These are phyloP conservation scores for Edaphochlamys debaryana DNA, from an alignment of 139 green algal genomes.

Conservation along the genomic window DNA sequence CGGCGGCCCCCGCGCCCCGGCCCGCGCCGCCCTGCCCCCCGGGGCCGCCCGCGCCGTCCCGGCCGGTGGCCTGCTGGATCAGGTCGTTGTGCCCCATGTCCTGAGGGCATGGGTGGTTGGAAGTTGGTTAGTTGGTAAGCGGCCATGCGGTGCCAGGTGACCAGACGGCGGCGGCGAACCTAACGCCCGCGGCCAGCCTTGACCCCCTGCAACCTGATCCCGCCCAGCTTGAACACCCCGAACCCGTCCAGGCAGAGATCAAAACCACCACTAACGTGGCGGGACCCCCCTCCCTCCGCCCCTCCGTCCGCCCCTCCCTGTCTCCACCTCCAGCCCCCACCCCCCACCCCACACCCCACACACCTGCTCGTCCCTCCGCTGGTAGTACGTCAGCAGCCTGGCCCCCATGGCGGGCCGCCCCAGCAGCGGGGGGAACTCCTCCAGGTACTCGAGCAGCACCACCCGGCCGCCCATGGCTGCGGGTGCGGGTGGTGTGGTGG, in stretches of 20 bases:
- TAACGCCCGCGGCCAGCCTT: no score
- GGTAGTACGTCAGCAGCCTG: slow-evolving; percentile 32
- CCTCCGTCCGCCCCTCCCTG: no score
- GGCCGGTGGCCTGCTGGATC: background rate
- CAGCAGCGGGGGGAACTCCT: slow-evolving; percentile 82
- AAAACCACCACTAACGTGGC: no score
- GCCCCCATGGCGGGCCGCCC: slow-evolving; percentile 83
- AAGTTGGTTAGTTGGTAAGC: no score
- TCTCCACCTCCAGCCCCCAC: no score
- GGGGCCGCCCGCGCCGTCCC: background rate
- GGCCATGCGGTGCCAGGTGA: no score
- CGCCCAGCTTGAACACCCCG: no score
- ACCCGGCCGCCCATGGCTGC: slow-evolving; percentile 63
- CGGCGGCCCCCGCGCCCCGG: background rate
- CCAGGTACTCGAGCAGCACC: slow-evolving; percentile 83
- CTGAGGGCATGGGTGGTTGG: background rate
- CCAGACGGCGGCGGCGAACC: no score
- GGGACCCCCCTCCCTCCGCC: no score
- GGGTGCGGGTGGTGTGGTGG: background rate
- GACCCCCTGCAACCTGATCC: no score
- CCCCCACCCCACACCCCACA: no score
- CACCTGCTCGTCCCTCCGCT: slow-evolving; percentile 28
- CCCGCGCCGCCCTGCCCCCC: background rate
- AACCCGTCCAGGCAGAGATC: no score
- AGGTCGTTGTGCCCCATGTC: slow-evolving; percentile 40